Evolutionary conservation across 2,329 filamentous ascomycete species (phyloP).

Genomic region (Myotisia sp.): DNA sequence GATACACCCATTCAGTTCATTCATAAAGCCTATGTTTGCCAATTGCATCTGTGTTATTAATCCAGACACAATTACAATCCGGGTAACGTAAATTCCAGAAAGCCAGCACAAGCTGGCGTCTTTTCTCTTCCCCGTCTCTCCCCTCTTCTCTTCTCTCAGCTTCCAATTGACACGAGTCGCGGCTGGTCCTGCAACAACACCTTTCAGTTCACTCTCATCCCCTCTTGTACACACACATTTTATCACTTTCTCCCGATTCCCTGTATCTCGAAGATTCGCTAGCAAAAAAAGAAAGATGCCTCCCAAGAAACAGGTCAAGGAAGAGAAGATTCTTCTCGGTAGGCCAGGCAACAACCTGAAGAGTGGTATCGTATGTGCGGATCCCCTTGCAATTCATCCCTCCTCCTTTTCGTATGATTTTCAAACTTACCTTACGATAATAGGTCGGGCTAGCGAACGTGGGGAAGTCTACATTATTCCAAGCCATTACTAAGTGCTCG

Average conservation of each 20-base stretch:
- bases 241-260: too few species aligned
- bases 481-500: slow-evolving; percentile 94
- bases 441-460: slow-evolving; percentile 98
- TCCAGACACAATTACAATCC: too few species aligned
- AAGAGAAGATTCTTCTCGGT: slow-evolving; percentile 94
- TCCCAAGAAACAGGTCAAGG: slow-evolving; percentile 80
- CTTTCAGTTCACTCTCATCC: slow-evolving; percentile 19
- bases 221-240: slow-evolving; percentile 2
- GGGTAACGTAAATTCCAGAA: too few species aligned
- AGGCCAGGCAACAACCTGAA: slow-evolving; percentile 95
- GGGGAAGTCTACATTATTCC: slow-evolving; percentile 98
- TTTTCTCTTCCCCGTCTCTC: slow-evolving; percentile 3
- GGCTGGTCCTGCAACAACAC: slow-evolving; percentile 46
- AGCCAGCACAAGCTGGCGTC: too few species aligned
- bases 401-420: slow-evolving; percentile 12
- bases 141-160: slow-evolving; percentile 24
- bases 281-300: slow-evolving; percentile 63
- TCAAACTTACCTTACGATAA: slow-evolving; percentile 9
- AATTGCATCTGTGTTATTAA: too few species aligned
- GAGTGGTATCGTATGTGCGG: slow-evolving; percentile 88
- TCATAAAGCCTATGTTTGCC: too few species aligned
- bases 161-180: slow-evolving; percentile 33
- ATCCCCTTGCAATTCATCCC: slow-evolving; percentile 25
- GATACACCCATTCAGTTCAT: too few species aligned
- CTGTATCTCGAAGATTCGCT: slow-evolving; percentile 39